These are phyloP conservation scores for Canavalia gladiata DNA, from an alignment of 306 rosid species.

Conservation along the genomic window DNA sequence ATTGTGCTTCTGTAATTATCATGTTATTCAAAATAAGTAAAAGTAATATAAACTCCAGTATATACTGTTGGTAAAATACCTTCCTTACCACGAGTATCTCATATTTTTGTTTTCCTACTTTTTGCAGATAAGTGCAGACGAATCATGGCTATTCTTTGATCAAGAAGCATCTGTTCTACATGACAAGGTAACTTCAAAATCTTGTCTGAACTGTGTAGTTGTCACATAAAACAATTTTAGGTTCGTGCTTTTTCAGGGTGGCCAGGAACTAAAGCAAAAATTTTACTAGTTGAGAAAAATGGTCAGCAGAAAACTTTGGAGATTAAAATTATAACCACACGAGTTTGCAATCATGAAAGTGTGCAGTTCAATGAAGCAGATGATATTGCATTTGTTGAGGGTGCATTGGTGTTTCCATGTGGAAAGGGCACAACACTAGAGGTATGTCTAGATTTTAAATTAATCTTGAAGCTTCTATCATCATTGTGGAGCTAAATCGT, in stretches of 20 bases:
- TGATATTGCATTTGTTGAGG: conserved; percentile 63
- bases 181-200: conserved; percentile 72
- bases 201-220: conserved; percentile 49
- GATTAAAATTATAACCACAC: conserved; percentile 81
- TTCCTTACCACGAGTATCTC: conserved; percentile 35
- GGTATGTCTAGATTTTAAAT: conserved; percentile 58
- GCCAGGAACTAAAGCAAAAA: conserved; percentile 93
- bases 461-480: conserved; percentile 25
- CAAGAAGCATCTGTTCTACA: conserved; percentile 79
- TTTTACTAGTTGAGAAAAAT: conserved; percentile 60
- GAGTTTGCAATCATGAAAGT: conserved; percentile 58
- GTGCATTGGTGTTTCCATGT: conserved; percentile 78
- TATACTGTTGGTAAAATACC: conserved; percentile 28
- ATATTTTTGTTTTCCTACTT: conserved; percentile 34
- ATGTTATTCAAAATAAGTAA: conserved; percentile 1
- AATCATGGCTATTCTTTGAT: conserved; percentile 82
- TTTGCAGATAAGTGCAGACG: conserved; percentile 80
- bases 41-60: not conserved
- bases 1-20: conserved; percentile 6
- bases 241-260: conserved; percentile 99
- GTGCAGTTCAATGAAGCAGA: conserved; percentile 57
- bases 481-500: conserved; percentile 25
- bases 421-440: conserved; percentile 73
- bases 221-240: conserved; percentile 69
- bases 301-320: conserved; percentile 65